These are phyloP conservation scores for Sphagnum magellanicum DNA, from an alignment of 228 moss, liverwort and hornwort genomes.

Conservation along the genomic window DNA sequence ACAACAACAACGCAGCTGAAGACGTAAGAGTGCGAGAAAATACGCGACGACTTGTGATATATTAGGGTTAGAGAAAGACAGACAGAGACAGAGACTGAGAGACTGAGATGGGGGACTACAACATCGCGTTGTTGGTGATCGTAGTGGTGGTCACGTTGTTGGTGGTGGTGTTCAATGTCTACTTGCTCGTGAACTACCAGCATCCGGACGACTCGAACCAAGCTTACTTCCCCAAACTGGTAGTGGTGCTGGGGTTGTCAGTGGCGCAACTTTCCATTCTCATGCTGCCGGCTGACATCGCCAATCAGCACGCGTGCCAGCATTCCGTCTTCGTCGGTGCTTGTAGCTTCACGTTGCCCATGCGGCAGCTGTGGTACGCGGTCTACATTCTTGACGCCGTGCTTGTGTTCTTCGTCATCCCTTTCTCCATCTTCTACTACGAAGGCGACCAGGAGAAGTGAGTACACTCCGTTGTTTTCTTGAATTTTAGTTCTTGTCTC, in stretches of 20 bases:
- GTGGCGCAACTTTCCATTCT: conserved; percentile 69
- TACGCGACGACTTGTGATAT: too few species aligned
- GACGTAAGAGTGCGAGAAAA: too few species aligned
- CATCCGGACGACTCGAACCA: conserved; percentile 78
- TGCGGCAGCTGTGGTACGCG: conserved; percentile 77
- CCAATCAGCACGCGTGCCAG: conserved; percentile 60
- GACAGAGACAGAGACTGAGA: too few species aligned
- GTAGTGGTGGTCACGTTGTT: conserved; percentile 56
- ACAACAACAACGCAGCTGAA: too few species aligned
- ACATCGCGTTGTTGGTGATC: conserved; percentile 56
- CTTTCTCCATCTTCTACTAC: conserved; percentile 71
- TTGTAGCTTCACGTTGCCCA: conserved; percentile 60
- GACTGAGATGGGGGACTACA: conserved; percentile 33
- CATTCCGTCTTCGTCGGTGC: conserved; percentile 59
- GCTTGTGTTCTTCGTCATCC: conserved; percentile 63
- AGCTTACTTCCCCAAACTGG: conserved; percentile 66
- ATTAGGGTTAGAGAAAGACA: too few species aligned
- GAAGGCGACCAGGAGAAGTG: conserved; percentile 79
- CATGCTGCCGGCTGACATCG: conserved; percentile 81
- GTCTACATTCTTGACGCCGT: conserved; percentile 57
- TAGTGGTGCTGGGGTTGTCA: conserved; percentile 57
- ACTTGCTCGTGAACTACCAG: conserved; percentile 65
- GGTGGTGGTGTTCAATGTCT: conserved; percentile 62
- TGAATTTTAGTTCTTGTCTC: background rate
- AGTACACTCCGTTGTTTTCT: conserved; percentile 7